phyloP scores from a whole-genome alignment of 306 rosid genomes.

The Argentina anserina region DNA sequence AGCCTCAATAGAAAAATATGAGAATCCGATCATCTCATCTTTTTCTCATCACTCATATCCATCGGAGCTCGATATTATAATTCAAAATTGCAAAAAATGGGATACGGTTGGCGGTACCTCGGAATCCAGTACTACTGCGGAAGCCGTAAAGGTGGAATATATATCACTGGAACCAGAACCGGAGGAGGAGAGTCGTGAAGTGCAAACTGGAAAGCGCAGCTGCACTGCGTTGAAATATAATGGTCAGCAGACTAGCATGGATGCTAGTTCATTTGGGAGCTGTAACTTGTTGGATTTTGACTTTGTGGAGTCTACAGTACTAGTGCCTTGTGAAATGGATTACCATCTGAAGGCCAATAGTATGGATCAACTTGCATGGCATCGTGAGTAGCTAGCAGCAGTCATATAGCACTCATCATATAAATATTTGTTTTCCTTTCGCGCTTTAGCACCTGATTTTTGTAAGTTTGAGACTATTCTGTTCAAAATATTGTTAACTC shows the following conservation, averaged over 20 bases:
- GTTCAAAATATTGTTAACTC: too few relatives aligned
- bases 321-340: conserved; percentile 24
- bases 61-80: conserved; percentile 15
- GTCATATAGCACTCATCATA: background rate
- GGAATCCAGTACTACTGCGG: background rate
- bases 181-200: conserved; percentile 15
- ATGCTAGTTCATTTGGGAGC: conserved; percentile 17
- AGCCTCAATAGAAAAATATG: background rate
- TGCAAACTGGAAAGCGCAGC: background rate
- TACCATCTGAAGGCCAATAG: conserved; percentile 14
- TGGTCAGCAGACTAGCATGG: conserved; percentile 8
- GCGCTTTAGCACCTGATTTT: background rate
- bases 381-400: conserved; percentile 1
- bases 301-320: conserved; percentile 23
- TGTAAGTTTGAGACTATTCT: background rate
- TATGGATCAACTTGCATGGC: conserved; percentile 30
- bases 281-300: conserved; percentile 24
- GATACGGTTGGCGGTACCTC: background rate
- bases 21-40: background rate
- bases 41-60: conserved; percentile 13
- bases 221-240: background rate
- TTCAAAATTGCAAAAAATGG: conserved; percentile 8
- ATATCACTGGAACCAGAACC: background rate
- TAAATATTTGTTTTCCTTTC: background rate
- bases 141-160: background rate